These are phyloP conservation scores for Byssochlamys sp. DNA, from an alignment of 2,329 filamentous ascomycete genomes.

Conservation along the genomic window DNA sequence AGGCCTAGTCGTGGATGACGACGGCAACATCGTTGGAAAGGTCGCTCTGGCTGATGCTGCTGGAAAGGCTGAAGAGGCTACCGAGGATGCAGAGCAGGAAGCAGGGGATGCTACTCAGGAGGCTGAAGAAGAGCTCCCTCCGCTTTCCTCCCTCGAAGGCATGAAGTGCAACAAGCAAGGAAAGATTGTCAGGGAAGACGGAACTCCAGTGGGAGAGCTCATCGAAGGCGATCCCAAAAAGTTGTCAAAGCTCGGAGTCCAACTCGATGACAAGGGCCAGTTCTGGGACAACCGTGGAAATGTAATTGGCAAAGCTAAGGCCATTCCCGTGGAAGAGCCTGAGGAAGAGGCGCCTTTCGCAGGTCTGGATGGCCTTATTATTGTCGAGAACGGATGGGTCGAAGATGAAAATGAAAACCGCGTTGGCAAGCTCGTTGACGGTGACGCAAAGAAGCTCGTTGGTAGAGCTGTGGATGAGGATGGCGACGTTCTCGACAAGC, in stretches of 20 bases:
- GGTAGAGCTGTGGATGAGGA: slow-evolving; percentile 53
- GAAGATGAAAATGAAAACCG: slow-evolving; percentile 40
- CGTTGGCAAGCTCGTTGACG: slow-evolving; percentile 46
- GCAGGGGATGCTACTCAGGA: slow-evolving; percentile 17
- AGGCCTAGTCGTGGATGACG: slow-evolving; percentile 29
- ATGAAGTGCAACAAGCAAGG: slow-evolving; percentile 36
- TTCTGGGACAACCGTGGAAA: slow-evolving; percentile 56
- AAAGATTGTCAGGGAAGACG: slow-evolving; percentile 34
- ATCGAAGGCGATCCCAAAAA: slow-evolving; percentile 57
- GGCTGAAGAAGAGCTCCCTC: slow-evolving; percentile 17
- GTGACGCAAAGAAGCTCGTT: slow-evolving; percentile 50
- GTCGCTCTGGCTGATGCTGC: slow-evolving; percentile 20
- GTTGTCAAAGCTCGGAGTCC: slow-evolving; percentile 33
- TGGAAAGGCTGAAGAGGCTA: slow-evolving; percentile 14
- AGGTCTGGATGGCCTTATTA: slow-evolving; percentile 38
- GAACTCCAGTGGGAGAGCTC: slow-evolving; percentile 48
- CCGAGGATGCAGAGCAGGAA: slow-evolving; percentile 17
- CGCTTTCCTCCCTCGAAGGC: slow-evolving; percentile 29
- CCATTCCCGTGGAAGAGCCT: slow-evolving; percentile 28
- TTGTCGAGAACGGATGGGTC: slow-evolving; percentile 40
- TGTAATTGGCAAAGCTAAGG: slow-evolving; percentile 51
- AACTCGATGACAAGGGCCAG: slow-evolving; percentile 51
- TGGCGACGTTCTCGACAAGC: slow-evolving; percentile 53
- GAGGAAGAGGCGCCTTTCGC: slow-evolving; percentile 35
- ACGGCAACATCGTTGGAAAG: slow-evolving; percentile 12